phyloP scores from a whole-genome alignment of 1,284 basidiomycete species.

The Abortiporus biennis region DNA sequence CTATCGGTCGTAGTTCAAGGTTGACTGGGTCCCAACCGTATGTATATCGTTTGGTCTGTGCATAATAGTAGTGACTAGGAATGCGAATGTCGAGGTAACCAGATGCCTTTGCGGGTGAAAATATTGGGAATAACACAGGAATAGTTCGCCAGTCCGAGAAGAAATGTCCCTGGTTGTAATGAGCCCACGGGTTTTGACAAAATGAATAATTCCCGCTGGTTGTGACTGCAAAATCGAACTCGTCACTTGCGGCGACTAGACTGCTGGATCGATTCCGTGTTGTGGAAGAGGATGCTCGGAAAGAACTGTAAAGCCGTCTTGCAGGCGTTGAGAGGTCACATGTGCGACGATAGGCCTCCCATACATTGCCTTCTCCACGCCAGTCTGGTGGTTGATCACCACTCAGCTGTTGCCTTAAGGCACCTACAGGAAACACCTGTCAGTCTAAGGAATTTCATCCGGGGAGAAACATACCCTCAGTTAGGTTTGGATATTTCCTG shows the following conservation, averaged over 20 bases:
- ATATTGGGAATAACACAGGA: conserved; percentile 80
- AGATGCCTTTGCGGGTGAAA: conserved; percentile 80
- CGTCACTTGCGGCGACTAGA: conserved; percentile 33
- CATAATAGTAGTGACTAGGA: conserved; percentile 92
- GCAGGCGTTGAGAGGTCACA: conserved; percentile 78
- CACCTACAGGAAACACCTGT: too few species aligned
- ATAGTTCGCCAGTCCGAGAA: conserved; percentile 94
- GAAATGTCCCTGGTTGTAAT: conserved; percentile 86
- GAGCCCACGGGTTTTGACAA: conserved; percentile 77
- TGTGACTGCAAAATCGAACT: conserved; percentile 53
- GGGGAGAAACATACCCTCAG: conserved; percentile 37
- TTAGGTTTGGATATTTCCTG: conserved; percentile 61
- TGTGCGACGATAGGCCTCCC: conserved; percentile 89
- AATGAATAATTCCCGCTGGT: conserved; percentile 70
- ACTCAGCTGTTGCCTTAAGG: conserved; percentile 61
- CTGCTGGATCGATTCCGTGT: conserved; percentile 21
- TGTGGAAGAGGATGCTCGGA: conserved; percentile 42
- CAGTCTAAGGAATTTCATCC: conserved; percentile 3
- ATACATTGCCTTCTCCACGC: conserved; percentile 77
- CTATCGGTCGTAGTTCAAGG: conserved; percentile 61
- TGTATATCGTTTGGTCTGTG: conserved; percentile 75
- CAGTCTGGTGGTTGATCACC: conserved; percentile 80
- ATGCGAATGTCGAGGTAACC: conserved; percentile 90
- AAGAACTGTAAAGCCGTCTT: conserved; percentile 75
- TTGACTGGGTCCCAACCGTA: conserved; percentile 86